Evolutionary conservation across 257 asterid genomes (phyloP), one percentile per base, ranked within the genome.

Genomic region (Solanum clarkiae): DNA sequence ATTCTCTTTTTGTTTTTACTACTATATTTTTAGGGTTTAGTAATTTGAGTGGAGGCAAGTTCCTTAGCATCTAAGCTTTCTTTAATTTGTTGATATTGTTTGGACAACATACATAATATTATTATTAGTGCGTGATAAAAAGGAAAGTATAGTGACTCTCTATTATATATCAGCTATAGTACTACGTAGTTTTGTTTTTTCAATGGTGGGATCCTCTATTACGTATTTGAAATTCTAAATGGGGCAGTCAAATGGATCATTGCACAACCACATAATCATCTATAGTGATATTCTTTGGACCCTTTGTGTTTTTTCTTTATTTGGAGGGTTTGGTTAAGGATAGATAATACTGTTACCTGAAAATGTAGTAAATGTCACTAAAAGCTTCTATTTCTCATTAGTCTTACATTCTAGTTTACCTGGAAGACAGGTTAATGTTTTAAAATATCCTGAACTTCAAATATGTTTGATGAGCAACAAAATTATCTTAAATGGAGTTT

Each of bases 11-110:
- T 87, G 86, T 87, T 87, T 74, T 83, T 72, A 80, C 86, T 84
- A 51, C 56, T 71, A 72, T 70, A 80, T 83, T 75, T 83, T 87
- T 86, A 86, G 90, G 92, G 90, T 87, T 89, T 83, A 69, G 51
- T 29, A 42, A 22, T 66, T 68, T 88, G 87, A 85, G 88, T 89
- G 87, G 90, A 90, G 18, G 86, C 81, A 74, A 87, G 79, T 87
- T 90, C 82, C 92, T 90, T 90, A 84, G 89, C 88, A 86, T 88
- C 86, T 84, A 90, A 90, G 92, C 88, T 90, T 80, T 68, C 86
- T 29, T 29, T 29, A 29, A 29, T 68, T 80, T 36, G 65, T 84
- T 42, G 72, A 70, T 65, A 84, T 22, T 59, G 10, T 18, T 56
- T 83, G 80, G 85, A 83, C 80, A 51, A 63, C 40, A 57, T 82